Percentiles rank a stretch among this genome's conserved stretches.
phyloP scores from a whole-genome alignment of 139 green algal genomes.

The Chlamydomonas asymmetrica region DNA sequence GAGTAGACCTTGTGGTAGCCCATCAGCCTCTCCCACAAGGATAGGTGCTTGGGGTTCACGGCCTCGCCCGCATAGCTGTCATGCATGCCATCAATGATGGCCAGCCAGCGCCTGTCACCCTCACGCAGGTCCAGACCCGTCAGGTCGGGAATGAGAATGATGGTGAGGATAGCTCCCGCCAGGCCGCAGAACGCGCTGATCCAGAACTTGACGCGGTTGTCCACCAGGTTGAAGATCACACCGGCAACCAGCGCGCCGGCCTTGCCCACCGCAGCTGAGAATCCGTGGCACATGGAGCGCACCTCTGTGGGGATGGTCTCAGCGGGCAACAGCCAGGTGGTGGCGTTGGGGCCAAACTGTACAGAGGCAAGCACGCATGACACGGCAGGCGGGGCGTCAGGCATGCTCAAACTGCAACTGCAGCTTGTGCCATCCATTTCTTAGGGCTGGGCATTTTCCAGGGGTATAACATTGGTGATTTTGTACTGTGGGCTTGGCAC shows the following conservation, averaged over 20 bases:
- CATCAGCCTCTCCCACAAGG: conserved; percentile 9
- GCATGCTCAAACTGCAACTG: no score
- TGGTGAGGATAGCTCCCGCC: conserved; percentile 17
- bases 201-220: conserved; percentile 17
- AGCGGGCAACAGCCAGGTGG: conserved; percentile 15
- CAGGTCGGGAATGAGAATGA: conserved; percentile 16
- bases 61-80: conserved; percentile 5
- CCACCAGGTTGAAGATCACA: conserved; percentile 13
- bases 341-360: conserved; percentile 20
- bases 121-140: conserved; percentile 28
- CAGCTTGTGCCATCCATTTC: no score
- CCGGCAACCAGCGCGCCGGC: conserved; percentile 37
- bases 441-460: no score
- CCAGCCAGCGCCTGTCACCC: conserved; percentile 26
- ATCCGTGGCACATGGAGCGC: conserved; percentile 36
- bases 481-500: no score
- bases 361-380: no score
- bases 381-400: no score
- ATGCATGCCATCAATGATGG: conserved; percentile 19
- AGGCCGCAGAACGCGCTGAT: conserved; percentile 20
- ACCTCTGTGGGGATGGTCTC: conserved; percentile 7
- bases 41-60: conserved; percentile 18
- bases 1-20: conserved; percentile 17
- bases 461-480: no score
- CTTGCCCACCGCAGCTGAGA: conserved; percentile 38